phyloP scores from a whole-genome alignment of 345 rosid genomes.

The Barbarea vulgaris region DNA sequence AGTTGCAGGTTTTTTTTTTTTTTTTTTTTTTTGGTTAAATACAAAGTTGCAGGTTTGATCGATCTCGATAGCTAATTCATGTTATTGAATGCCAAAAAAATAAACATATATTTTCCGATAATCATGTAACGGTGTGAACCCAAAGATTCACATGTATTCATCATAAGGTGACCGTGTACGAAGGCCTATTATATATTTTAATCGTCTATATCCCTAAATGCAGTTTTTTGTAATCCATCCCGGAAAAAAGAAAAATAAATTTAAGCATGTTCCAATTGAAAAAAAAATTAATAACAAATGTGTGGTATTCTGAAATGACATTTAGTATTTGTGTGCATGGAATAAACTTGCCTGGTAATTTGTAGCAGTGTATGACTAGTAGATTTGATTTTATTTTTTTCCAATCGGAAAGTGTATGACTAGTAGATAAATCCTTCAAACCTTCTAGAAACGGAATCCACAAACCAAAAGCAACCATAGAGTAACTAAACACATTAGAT shows the following conservation, averaged over 20 bases:
- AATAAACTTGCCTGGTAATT: neutral
- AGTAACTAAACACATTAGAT: neutral
- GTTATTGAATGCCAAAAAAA: neutral
- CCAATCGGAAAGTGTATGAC: neutral
- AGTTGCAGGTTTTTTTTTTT: no score
- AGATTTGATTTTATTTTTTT: no score
- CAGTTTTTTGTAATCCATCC: neutral
- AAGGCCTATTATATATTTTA: neutral
- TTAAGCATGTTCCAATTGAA: neutral
- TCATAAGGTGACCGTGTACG: neutral
- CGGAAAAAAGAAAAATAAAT: neutral
- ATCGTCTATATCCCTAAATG: neutral
- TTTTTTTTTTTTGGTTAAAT: no score
- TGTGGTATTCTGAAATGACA: neutral
- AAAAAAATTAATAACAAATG: neutral
- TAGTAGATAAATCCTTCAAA: neutral
- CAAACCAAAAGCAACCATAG: neutral
- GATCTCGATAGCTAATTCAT: conserved; percentile 5
- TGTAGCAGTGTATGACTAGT: no score
- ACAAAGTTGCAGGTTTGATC: no score
- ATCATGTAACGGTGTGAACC: conserved; percentile 25
- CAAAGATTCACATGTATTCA: conserved; percentile 30
- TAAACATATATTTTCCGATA: neutral
- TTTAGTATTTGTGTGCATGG: neutral
- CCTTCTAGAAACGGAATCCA: neutral